Evolutionary conservation across 2,329 filamentous ascomycete genomes (phyloP).

Genomic region (Cordyceps militaris): DNA sequence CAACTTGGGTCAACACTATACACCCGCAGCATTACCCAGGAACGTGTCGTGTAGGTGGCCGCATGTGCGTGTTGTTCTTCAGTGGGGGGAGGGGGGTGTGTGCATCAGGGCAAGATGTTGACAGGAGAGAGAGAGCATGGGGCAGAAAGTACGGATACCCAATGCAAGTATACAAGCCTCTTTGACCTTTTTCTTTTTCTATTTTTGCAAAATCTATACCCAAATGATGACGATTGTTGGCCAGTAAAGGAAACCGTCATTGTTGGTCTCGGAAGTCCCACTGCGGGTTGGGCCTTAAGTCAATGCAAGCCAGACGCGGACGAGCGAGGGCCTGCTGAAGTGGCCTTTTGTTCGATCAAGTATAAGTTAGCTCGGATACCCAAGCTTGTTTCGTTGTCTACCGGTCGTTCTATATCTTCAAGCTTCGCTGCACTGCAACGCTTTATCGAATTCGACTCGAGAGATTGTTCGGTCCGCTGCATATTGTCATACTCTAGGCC

Average conservation of each 20-base stretch:
- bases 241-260: slow-evolving; percentile 6
- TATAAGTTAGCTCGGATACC: slow-evolving; percentile 34
- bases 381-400: slow-evolving; percentile 11
- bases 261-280: slow-evolving; percentile 15
- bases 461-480: neutral
- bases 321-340: slow-evolving; percentile 19
- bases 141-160: slow-evolving; percentile 33
- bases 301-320: slow-evolving; percentile 14
- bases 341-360: slow-evolving; percentile 22
- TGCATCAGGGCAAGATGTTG: slow-evolving; percentile 22
- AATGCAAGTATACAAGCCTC: slow-evolving; percentile 31
- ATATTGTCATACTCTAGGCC: neutral
- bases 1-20: slow-evolving; percentile 5
- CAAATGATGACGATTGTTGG: slow-evolving; percentile 12
- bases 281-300: slow-evolving; percentile 13
- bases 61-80: slow-evolving; percentile 13
- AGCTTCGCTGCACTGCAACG: neutral
- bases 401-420: slow-evolving; percentile 1
- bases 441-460: slow-evolving; percentile 2
- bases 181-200: slow-evolving; percentile 18
- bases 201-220: slow-evolving; percentile 1
- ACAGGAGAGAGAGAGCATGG: slow-evolving; percentile 23
- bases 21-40: slow-evolving; percentile 15
- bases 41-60: slow-evolving; percentile 18
- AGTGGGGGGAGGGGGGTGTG: slow-evolving; percentile 17